These are phyloP conservation scores for Lyophyllum decastes DNA, from an alignment of 768 basidiomycete species.

Conservation along the genomic window DNA sequence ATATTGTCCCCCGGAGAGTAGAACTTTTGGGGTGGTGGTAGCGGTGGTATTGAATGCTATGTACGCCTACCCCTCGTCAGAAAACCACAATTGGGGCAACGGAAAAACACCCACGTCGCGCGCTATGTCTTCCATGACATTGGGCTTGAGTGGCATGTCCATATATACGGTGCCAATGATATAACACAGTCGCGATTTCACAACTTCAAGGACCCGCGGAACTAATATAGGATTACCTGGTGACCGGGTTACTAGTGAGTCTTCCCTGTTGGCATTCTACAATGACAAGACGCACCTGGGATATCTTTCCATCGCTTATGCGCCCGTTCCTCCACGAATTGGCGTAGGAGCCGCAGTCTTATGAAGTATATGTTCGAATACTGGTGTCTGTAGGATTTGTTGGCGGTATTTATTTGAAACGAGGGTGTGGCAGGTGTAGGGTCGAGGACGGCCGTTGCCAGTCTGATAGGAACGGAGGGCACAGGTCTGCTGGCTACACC, in stretches of 20 bases:
- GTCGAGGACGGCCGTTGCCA: constrained; percentile 40
- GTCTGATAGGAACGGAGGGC: constrained; percentile 28
- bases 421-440: constrained; percentile 39
- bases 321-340: constrained; percentile 42
- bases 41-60: constrained; percentile 88
- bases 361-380: constrained; percentile 61
- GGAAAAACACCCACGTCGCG: constrained; percentile 69
- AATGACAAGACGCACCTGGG: constrained; percentile 32
- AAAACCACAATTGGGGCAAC: constrained; percentile 1
- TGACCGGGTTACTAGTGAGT: background rate
- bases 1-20: constrained; percentile 76
- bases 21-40: constrained; percentile 74
- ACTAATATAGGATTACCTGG: constrained; percentile 71
- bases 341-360: constrained; percentile 42
- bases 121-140: constrained; percentile 94
- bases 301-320: constrained; percentile 39
- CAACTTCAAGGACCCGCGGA: constrained; percentile 84
- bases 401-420: constrained; percentile 41
- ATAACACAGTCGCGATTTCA: constrained; percentile 84
- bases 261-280: background rate
- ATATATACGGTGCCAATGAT: constrained; percentile 95
- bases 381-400: constrained; percentile 56
- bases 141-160: constrained; percentile 99
- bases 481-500: constrained; percentile 19
- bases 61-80: constrained; percentile 5